Evolutionary conservation across 306 rosid species (phyloP).

Genomic region (Trifolium fragiferum): DNA sequence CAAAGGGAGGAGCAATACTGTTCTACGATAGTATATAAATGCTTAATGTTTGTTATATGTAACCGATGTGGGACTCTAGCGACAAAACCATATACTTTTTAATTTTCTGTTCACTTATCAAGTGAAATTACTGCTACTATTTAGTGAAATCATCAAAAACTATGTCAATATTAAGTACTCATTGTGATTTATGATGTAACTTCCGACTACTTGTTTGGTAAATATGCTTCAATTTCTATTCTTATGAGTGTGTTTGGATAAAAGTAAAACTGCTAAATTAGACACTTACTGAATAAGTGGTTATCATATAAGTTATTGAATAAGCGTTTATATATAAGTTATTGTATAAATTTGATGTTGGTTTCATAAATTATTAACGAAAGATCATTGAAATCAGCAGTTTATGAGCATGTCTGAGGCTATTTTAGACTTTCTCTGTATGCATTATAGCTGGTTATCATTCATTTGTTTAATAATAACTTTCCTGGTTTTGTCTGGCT

Average conservation of each 20-base stretch:
- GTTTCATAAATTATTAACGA: background rate
- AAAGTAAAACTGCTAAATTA: background rate
- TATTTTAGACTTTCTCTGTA: no score
- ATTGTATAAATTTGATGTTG: no score
- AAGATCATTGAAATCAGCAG: background rate
- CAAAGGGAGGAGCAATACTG: no score
- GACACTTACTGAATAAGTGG: background rate
- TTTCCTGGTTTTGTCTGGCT: background rate
- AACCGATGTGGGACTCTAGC: no score
- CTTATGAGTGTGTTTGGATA: background rate
- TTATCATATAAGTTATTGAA: background rate
- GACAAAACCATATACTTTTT: no score
- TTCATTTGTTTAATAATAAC: constrained; percentile 13
- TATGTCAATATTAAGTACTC: background rate
- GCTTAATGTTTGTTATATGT: no score
- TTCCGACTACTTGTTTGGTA: no score
- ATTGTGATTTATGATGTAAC: background rate
- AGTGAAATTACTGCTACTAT: no score
- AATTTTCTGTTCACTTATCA: no score
- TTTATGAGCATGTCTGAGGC: background rate
- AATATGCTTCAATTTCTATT: no score
- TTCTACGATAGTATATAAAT: no score
- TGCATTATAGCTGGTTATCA: background rate
- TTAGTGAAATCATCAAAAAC: background rate
- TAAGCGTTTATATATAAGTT: no score